Percentiles rank a stretch among this genome's conserved stretches.
phyloP scores from a whole-genome alignment of 345 rosid species.

The Pugionium dolabratum region DNA sequence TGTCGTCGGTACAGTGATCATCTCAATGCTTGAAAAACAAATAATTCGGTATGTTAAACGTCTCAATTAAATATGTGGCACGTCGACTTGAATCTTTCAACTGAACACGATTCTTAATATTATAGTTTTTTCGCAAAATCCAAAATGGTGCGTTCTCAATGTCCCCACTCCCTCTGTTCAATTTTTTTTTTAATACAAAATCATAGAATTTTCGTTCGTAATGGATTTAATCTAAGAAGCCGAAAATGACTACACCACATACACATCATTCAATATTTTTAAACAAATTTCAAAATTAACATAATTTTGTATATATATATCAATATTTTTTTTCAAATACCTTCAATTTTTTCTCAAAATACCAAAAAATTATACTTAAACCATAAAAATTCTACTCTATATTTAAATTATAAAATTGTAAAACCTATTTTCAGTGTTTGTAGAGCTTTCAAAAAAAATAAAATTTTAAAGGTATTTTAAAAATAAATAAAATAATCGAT shows the following conservation, averaged over 20 bases:
- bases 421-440: too few relatives aligned
- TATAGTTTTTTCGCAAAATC: neutral
- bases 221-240: constrained; percentile 7
- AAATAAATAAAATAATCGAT: too few relatives aligned
- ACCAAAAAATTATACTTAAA: too few relatives aligned
- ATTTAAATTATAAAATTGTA: too few relatives aligned
- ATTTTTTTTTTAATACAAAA: neutral
- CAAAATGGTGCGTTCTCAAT: constrained; percentile 7
- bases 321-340: too few relatives aligned
- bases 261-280: neutral
- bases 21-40: constrained; percentile 2
- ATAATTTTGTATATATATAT: too few relatives aligned
- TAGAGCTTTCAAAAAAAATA: too few relatives aligned
- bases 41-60: neutral
- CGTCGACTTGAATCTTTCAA: constrained; percentile 21
- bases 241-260: neutral
- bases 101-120: constrained; percentile 19
- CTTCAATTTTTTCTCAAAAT: too few relatives aligned
- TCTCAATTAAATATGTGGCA: constrained; percentile 27
- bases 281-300: neutral
- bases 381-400: too few relatives aligned
- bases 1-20: constrained; percentile 22
- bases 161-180: neutral
- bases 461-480: too few relatives aligned
- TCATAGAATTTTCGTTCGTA: neutral